phyloP scores from a whole-genome alignment of 2,329 filamentous ascomycete species.

The Cordyceps militaris region DNA sequence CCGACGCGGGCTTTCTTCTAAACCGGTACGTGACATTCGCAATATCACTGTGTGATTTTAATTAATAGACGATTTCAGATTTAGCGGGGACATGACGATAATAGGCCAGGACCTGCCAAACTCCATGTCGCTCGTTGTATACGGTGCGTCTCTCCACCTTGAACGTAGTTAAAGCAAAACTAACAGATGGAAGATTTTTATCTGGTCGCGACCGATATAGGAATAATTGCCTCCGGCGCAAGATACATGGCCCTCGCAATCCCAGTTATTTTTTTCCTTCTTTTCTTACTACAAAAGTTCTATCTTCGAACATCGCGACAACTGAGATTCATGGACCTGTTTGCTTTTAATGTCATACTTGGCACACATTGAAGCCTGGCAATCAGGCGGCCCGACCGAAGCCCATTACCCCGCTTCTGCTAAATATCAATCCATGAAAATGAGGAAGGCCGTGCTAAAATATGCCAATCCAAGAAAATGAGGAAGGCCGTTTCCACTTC shows the following conservation, averaged over 20 bases:
- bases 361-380: too few species aligned
- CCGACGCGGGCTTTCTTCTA: background rate
- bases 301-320: background rate
- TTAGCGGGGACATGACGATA: background rate
- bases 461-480: too few species aligned
- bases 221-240: background rate
- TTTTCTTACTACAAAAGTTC: background rate
- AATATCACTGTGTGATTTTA: too few species aligned
- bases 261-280: background rate
- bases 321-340: background rate
- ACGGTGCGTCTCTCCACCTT: background rate
- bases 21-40: background rate
- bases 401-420: too few species aligned
- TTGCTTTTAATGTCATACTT: too few species aligned
- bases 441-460: too few species aligned
- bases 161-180: background rate
- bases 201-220: background rate
- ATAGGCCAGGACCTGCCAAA: background rate
- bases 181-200: background rate
- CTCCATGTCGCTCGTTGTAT: background rate
- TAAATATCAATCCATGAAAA: too few species aligned
- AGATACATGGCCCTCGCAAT: background rate
- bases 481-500: too few species aligned
- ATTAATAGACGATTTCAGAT: background rate
- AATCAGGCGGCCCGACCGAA: too few species aligned